Conservation (phyloP, 345 rosid species). For the Crucihimalaya himalaica region DNA sequence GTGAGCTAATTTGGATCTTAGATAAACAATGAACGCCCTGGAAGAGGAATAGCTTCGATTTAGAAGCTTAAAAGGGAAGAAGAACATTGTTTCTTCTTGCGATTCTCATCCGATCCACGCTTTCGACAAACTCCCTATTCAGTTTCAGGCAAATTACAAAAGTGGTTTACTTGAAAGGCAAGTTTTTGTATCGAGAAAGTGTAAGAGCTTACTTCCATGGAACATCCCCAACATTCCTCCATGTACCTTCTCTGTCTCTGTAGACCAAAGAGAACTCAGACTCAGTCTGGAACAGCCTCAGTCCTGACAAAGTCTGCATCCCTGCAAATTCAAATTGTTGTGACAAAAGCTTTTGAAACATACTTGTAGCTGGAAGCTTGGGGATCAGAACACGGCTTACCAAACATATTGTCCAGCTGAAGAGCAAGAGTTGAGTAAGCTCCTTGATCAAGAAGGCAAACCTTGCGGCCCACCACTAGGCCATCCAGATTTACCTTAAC, state of each 20-base stretch:
- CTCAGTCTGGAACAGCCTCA: conserved; percentile 54
- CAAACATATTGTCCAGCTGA: conserved; percentile 78
- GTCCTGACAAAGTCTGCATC: conserved; percentile 47
- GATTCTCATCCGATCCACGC: conserved; percentile 67
- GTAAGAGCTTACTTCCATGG: conserved; percentile 62
- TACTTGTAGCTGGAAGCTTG: conserved; percentile 21
- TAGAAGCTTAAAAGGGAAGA: conserved; percentile 28
- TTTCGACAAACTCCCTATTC: conserved; percentile 57
- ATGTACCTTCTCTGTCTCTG: conserved; percentile 58
- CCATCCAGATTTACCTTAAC: conserved; percentile 85
- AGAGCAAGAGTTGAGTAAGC: conserved; percentile 58
- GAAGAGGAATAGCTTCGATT: conserved; percentile 8
- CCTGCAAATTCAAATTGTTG: conserved; percentile 41
- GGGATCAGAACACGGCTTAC: conserved; percentile 35
- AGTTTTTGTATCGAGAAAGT: background rate
- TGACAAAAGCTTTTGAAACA: background rate
- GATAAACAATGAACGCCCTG: background rate
- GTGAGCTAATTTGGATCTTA: conserved; percentile 23
- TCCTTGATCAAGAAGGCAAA: conserved; percentile 59
- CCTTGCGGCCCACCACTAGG: conserved; percentile 67
- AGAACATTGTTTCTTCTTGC: conserved; percentile 42
- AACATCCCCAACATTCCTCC: conserved; percentile 68
- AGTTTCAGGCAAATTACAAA: conserved; percentile 2
- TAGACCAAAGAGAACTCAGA: conserved; percentile 62
- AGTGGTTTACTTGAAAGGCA: background rate